Percentiles rank a stretch among this genome's conserved stretches.
phyloP scores from a whole-genome alignment of 75 land plant species.

The Cupressus sempervirens region DNA sequence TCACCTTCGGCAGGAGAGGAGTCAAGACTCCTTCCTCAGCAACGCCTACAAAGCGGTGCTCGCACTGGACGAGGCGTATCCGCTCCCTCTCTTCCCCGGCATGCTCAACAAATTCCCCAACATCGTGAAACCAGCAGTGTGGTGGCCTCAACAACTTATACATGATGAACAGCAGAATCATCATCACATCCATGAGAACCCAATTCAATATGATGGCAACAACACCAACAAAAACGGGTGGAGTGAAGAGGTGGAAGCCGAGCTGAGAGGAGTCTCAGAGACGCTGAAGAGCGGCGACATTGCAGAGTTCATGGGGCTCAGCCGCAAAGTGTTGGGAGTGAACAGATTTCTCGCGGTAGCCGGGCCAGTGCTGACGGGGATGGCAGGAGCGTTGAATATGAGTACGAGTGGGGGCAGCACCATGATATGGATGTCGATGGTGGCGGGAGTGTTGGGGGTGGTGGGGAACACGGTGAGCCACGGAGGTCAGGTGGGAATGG shows the following conservation, averaged over 20 bases:
- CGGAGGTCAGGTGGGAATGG: slow-evolving; percentile 62
- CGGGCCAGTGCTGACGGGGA: slow-evolving; percentile 33
- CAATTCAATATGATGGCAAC: neutral
- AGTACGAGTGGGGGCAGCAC: too few species aligned
- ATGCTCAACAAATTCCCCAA: slow-evolving; percentile 65
- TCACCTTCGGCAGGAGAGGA: slow-evolving; percentile 18
- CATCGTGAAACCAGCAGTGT: slow-evolving; percentile 32
- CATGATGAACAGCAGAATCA: too few species aligned
- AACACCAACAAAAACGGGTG: slow-evolving; percentile 21
- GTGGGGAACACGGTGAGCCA: slow-evolving; percentile 48
- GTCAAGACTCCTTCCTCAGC: neutral
- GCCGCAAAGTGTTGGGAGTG: slow-evolving; percentile 22
- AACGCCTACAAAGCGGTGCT: slow-evolving; percentile 36
- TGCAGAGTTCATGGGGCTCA: slow-evolving; percentile 26
- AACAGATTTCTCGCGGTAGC: slow-evolving; percentile 41
- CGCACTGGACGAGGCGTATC: slow-evolving; percentile 53
- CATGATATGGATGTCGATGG: slow-evolving; percentile 6
- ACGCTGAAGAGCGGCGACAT: slow-evolving; percentile 29
- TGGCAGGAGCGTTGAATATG: slow-evolving; percentile 25
- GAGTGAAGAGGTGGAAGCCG: slow-evolving; percentile 29
- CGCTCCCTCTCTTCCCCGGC: slow-evolving; percentile 50
- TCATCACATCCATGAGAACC: neutral
- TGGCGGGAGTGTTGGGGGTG: slow-evolving; percentile 30
- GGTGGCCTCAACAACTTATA: slow-evolving; percentile 44
- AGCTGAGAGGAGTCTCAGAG: slow-evolving; percentile 21